Evolutionary conservation across 768 basidiomycete genomes (phyloP).

Genomic region (Pleurotus djamor): DNA sequence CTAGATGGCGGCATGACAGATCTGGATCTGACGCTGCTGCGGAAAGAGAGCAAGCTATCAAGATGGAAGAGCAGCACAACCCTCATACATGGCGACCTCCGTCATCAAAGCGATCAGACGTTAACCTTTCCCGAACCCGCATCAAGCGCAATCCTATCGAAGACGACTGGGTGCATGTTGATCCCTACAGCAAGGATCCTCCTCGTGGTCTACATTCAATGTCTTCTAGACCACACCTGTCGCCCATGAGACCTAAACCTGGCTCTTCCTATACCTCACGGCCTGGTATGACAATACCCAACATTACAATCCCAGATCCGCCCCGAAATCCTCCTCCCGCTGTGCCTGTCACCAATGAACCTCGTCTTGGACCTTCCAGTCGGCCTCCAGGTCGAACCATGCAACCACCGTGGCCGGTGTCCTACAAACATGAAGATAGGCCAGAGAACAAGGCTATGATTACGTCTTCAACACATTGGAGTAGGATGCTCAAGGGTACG

Average conservation of each 20-base stretch:
- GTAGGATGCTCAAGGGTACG: constrained; percentile 31
- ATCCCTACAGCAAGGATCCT: background rate
- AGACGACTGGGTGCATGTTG: constrained; percentile 16
- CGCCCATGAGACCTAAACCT: constrained; percentile 25
- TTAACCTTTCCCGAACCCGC: constrained; percentile 12
- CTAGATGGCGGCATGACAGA: constrained; percentile 33
- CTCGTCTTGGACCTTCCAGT: constrained; percentile 24
- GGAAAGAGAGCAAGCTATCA: constrained; percentile 43
- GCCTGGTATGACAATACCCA: constrained; percentile 11
- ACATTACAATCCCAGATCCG: constrained; percentile 29
- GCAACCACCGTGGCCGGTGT: constrained; percentile 43
- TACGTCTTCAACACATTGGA: constrained; percentile 25
- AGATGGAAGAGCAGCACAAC: constrained; percentile 32
- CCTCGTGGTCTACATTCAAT: constrained; percentile 19
- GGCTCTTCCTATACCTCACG: constrained; percentile 25
- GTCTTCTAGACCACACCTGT: constrained; percentile 23
- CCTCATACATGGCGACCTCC: constrained; percentile 5
- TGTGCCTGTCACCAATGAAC: constrained; percentile 27
- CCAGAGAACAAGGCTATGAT: constrained; percentile 32
- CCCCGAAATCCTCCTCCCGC: constrained; percentile 38
- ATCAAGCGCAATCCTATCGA: constrained; percentile 20
- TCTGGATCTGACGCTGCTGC: constrained; percentile 51
- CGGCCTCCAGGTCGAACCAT: constrained; percentile 39
- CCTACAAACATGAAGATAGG: constrained; percentile 49
- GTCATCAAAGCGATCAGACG: constrained; percentile 13